phyloP scores from a whole-genome alignment of 2,329 filamentous ascomycete genomes.

The Fonsecaea multimorphosa region DNA sequence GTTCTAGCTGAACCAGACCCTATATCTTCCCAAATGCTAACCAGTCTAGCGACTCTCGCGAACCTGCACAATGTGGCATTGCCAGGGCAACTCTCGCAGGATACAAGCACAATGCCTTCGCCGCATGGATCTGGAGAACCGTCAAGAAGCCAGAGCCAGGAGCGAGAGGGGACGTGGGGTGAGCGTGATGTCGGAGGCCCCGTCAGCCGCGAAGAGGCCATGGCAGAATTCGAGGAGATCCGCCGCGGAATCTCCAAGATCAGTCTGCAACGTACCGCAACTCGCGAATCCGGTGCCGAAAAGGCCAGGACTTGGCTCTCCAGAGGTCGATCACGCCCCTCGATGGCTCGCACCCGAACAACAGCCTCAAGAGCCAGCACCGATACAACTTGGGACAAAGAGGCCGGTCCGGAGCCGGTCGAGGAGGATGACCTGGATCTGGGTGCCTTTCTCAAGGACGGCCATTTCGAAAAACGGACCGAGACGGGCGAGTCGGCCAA shows the following conservation, averaged over 20 bases:
- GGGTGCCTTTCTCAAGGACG: slow-evolving; percentile 72
- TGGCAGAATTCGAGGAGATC: slow-evolving; percentile 66
- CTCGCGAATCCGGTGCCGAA: slow-evolving; percentile 33
- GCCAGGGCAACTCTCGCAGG: slow-evolving; percentile 18
- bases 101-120: slow-evolving; percentile 25
- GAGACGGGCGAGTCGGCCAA: slow-evolving; percentile 70
- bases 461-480: slow-evolving; percentile 75
- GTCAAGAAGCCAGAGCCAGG: slow-evolving; percentile 17
- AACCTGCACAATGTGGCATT: slow-evolving; percentile 30
- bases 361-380: slow-evolving; percentile 38
- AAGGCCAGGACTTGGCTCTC: slow-evolving; percentile 42
- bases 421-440: slow-evolving; percentile 66
- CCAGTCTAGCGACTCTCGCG: slow-evolving; percentile 8
- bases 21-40: not conserved
- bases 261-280: slow-evolving; percentile 51
- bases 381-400: slow-evolving; percentile 48
- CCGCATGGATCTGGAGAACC: slow-evolving; percentile 16
- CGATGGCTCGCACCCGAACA: slow-evolving; percentile 20
- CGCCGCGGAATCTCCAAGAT: slow-evolving; percentile 61
- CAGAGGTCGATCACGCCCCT: slow-evolving; percentile 38
- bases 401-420: slow-evolving; percentile 42
- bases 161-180: slow-evolving; percentile 63
- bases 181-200: slow-evolving; percentile 64
- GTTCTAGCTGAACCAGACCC: not conserved
- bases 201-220: slow-evolving; percentile 59